phyloP scores from a whole-genome alignment of 2,329 filamentous ascomycete genomes.

The Colletotrichum scovillei region DNA sequence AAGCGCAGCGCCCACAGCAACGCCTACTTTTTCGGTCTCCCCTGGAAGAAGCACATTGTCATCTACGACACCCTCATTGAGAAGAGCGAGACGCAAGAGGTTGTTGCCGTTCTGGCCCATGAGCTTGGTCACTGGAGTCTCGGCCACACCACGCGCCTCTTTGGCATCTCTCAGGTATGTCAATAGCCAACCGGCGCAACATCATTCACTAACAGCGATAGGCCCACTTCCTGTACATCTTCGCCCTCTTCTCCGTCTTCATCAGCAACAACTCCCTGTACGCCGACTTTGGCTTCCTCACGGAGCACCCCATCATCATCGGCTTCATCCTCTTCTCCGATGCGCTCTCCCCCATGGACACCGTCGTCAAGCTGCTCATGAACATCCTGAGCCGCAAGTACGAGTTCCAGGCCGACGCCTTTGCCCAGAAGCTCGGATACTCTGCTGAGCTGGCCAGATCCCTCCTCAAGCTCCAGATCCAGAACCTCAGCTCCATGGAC shows the following conservation, averaged over 20 bases:
- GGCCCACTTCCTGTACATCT: slow-evolving; percentile 96
- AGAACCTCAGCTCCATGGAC: slow-evolving; percentile 98
- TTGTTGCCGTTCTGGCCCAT: slow-evolving; percentile 93
- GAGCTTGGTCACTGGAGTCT: slow-evolving; percentile 98
- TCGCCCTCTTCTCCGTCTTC: slow-evolving; percentile 95
- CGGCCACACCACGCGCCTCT: slow-evolving; percentile 91
- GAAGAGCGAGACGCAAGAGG: slow-evolving; percentile 91
- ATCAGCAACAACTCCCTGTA: slow-evolving; percentile 96
- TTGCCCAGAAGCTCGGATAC: slow-evolving; percentile 88
- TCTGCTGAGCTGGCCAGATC: slow-evolving; percentile 84
- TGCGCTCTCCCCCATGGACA: slow-evolving; percentile 93
- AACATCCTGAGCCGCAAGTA: slow-evolving; percentile 94
- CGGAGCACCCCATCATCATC: slow-evolving; percentile 89
- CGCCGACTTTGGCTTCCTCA: slow-evolving; percentile 87
- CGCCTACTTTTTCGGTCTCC: slow-evolving; percentile 95
- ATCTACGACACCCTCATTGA: slow-evolving; percentile 98
- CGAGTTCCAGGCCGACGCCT: slow-evolving; percentile 95
- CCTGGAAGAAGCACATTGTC: slow-evolving; percentile 99
- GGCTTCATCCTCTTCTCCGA: slow-evolving; percentile 98
- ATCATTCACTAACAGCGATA: slow-evolving; percentile 50
- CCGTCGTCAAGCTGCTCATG: slow-evolving; percentile 94
- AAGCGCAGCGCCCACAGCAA: slow-evolving; percentile 90
- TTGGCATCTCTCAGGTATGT: slow-evolving; percentile 84
- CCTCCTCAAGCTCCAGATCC: slow-evolving; percentile 96
- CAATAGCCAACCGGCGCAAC: not conserved